Conservation (phyloP, 169 alveolate genomes). For the Cryptosporidium tyzzeri region DNA sequence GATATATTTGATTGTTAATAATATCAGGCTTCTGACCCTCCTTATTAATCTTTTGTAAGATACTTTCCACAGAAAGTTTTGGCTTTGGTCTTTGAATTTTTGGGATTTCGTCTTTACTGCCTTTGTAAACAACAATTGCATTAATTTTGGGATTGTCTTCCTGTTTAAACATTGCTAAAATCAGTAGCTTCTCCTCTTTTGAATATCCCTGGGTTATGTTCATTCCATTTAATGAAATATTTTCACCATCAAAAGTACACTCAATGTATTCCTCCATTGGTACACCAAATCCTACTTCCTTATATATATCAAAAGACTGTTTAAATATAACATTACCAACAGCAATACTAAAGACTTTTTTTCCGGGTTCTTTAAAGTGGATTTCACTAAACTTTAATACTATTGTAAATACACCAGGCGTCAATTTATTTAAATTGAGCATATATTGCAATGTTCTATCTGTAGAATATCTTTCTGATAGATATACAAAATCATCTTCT, state of each 20-base stretch:
- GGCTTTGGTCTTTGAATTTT: slow-evolving; percentile 55
- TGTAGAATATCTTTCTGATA: slow-evolving; percentile 48
- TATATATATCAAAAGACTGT: slow-evolving; percentile 52
- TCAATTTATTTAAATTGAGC: slow-evolving; percentile 30
- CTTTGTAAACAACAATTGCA: slow-evolving; percentile 68
- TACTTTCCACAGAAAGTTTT: slow-evolving; percentile 9
- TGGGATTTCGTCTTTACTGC: slow-evolving; percentile 15
- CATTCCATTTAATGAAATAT: slow-evolving; percentile 30
- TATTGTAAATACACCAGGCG: slow-evolving; percentile 52
- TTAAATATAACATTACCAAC: slow-evolving; percentile 51
- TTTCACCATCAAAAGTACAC: slow-evolving; percentile 38
- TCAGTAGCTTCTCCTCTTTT: slow-evolving; percentile 35
- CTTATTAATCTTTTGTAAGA: slow-evolving; percentile 11
- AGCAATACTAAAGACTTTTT: slow-evolving; percentile 48
- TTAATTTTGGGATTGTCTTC: slow-evolving; percentile 70
- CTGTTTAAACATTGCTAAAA: slow-evolving; percentile 54
- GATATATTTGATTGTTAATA: not conserved
- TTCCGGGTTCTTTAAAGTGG: slow-evolving; percentile 46
- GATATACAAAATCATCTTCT: slow-evolving; percentile 51
- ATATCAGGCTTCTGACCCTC: slow-evolving; percentile 27
- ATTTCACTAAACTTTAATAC: slow-evolving; percentile 68
- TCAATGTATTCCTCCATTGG: slow-evolving; percentile 71
- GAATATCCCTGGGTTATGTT: slow-evolving; percentile 58
- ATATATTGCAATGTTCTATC: slow-evolving; percentile 61
- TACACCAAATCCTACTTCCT: slow-evolving; percentile 60